A percentile compares a stretch with the other conserved stretches of the same genome.
phyloP scores from a whole-genome alignment of 176 grass and related monocot species.

The Leersia perrieri region DNA sequence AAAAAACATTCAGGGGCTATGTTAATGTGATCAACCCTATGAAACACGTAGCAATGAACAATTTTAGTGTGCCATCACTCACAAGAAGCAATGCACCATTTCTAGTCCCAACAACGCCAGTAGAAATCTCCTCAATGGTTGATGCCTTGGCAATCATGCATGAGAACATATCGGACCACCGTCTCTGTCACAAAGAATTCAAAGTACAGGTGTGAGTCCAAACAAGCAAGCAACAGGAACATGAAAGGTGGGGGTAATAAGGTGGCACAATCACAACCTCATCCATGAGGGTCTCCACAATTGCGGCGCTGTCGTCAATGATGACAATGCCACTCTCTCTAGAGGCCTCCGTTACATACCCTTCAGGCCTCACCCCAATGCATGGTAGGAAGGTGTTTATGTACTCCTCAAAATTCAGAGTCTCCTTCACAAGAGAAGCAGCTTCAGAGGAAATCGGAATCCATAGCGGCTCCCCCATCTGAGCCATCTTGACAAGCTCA shows the following conservation, averaged over 20 bases:
- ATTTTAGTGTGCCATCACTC: too few species aligned
- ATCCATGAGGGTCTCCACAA: slow-evolving; percentile 85
- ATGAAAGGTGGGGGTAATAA: neutral
- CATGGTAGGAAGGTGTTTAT: slow-evolving; percentile 46
- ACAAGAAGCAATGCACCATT: slow-evolving; percentile 91
- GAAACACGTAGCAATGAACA: neutral
- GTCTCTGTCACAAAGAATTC: slow-evolving; percentile 45
- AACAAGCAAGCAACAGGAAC: slow-evolving; percentile 9
- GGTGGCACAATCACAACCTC: slow-evolving; percentile 46
- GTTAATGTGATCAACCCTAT: neutral
- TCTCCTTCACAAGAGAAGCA: slow-evolving; percentile 29
- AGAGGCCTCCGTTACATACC: slow-evolving; percentile 74
- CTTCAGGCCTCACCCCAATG: slow-evolving; percentile 47
- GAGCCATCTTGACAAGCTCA: slow-evolving; percentile 89
- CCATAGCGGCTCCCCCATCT: slow-evolving; percentile 75
- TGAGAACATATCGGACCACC: slow-evolving; percentile 76
- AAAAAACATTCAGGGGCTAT: neutral
- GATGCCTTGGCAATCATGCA: slow-evolving; percentile 71
- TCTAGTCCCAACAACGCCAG: slow-evolving; percentile 62
- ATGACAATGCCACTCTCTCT: slow-evolving; percentile 65
- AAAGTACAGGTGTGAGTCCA: slow-evolving; percentile 23
- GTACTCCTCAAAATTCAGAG: slow-evolving; percentile 70
- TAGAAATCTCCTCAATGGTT: slow-evolving; percentile 58
- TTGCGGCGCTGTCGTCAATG: slow-evolving; percentile 47
- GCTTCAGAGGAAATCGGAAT: slow-evolving; percentile 25